Percentiles rank a stretch among this genome's conserved stretches.
Evolutionary conservation across 1,284 basidiomycete genomes (phyloP).

Genomic region (Malassezia arunalokei): DNA sequence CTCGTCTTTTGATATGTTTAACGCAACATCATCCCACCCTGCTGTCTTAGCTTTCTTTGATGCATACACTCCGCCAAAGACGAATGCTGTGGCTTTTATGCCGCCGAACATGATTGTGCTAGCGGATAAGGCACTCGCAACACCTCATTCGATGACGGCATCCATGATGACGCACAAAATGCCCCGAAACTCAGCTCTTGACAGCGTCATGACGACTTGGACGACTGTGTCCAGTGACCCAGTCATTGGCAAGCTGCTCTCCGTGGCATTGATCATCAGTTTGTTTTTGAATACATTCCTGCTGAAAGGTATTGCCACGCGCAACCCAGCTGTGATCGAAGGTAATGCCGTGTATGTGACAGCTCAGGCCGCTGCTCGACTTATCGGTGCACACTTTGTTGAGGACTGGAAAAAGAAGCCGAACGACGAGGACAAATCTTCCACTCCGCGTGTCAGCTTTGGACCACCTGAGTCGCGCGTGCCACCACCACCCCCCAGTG

Average conservation of each 20-base stretch:
- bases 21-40: constrained; percentile 14
- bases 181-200: constrained; percentile 51
- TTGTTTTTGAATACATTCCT: constrained; percentile 88
- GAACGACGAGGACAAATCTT: neutral
- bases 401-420: constrained; percentile 2
- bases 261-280: constrained; percentile 65
- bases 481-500: constrained; percentile 20
- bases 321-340: constrained; percentile 39
- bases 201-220: constrained; percentile 87
- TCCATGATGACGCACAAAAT: neutral
- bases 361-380: constrained; percentile 42
- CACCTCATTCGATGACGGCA: neutral
- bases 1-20: constrained; percentile 22
- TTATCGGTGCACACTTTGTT: constrained; percentile 38
- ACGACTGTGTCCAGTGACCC: constrained; percentile 88
- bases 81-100: constrained; percentile 11
- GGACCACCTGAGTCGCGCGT: neutral
- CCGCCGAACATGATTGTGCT: neutral
- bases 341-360: constrained; percentile 44
- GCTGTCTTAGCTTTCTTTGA: constrained; percentile 31
- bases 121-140: neutral
- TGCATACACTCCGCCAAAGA: constrained; percentile 22
- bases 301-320: constrained; percentile 59
- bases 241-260: constrained; percentile 93
- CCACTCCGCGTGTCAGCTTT: neutral